Conservation (phyloP, 225 moss, liverwort and hornwort species). For the Polytrichum formosum region DNA sequence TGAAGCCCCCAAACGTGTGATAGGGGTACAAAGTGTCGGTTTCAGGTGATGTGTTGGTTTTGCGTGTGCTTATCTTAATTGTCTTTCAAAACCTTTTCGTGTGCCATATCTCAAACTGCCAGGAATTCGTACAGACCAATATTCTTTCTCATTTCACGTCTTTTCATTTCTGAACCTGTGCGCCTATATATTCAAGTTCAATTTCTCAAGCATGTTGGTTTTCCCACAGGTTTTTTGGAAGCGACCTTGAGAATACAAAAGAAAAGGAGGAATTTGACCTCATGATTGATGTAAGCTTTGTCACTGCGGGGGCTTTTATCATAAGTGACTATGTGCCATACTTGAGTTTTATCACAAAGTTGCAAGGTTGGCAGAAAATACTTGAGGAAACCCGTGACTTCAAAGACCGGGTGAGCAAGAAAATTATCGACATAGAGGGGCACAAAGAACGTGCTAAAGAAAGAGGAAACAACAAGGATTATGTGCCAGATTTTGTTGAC, state of each 20-base stretch:
- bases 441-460: slow-evolving; percentile 4
- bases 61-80: too few species aligned
- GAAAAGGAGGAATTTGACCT: slow-evolving; percentile 33
- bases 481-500: slow-evolving; percentile 33
- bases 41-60: too few species aligned
- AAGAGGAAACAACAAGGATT: neutral
- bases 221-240: slow-evolving; percentile 34
- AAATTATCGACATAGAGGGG: slow-evolving; percentile 3
- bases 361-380: slow-evolving; percentile 24
- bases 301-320: slow-evolving; percentile 7
- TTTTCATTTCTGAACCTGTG: too few species aligned
- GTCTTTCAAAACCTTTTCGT: too few species aligned
- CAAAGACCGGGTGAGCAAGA: neutral
- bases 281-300: slow-evolving; percentile 10
- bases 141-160: too few species aligned
- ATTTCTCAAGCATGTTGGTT: neutral
- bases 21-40: too few species aligned
- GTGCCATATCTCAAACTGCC: too few species aligned
- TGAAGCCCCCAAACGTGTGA: too few species aligned
- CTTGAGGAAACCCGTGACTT: slow-evolving; percentile 6
- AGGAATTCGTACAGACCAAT: too few species aligned
- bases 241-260: slow-evolving; percentile 21
- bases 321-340: slow-evolving; percentile 38
- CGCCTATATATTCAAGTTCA: too few species aligned
- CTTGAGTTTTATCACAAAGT: slow-evolving; percentile 23